Evolutionary conservation across 2,329 filamentous ascomycete genomes (phyloP), one percentile per base, ranked within the genome.

Genomic region (Xylariaceae sp.): DNA sequence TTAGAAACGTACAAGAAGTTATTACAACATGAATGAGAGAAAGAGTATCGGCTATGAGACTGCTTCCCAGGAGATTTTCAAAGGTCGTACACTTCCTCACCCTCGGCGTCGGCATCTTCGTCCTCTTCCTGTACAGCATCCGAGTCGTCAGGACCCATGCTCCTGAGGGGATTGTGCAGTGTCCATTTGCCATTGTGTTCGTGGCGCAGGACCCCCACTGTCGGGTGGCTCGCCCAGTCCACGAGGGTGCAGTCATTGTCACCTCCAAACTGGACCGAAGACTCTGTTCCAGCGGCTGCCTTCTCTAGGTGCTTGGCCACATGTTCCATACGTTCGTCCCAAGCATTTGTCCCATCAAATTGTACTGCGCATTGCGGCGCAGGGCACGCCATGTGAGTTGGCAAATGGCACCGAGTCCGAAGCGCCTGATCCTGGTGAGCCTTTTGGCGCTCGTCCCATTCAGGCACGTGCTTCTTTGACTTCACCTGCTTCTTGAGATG

Each of bases 261-360:
- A 11, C 63, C 62, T 12, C 63, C 63, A 39, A 66, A 65, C 9
- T 51, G 49, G 38, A 66, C 47, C 0, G 51, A 48, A 5, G 48
- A 51, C 51, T 71, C 68, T 14, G 54, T 54, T 10, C 66, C 66
- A 3, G 61, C 52, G 5, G 69, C 71, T 0, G 69, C 72, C 30
- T 71, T 72, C 67, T 94, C 89, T 41, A 92, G 76, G 66, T 96
- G 91, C 51, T 81, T 77, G 0, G 88, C 89, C 2, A 95, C 81
- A 68, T 96, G 91, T 67, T 96, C 91, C 83, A 95, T 89, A 19
- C 88, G 77, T 49, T 85, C 78, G 51, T 94, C 87, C 90, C 90
- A 96, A 11, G 82, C 82, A 6, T 73, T 77, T 0, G 64, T 53
- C 0, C 86, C 88, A 6, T 73, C 66, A 62, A 95, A 95, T 1